These are phyloP conservation scores for Debaryomycetaceae sp. DNA, from an alignment of 1,139 yeast genomes.

Conservation along the genomic window DNA sequence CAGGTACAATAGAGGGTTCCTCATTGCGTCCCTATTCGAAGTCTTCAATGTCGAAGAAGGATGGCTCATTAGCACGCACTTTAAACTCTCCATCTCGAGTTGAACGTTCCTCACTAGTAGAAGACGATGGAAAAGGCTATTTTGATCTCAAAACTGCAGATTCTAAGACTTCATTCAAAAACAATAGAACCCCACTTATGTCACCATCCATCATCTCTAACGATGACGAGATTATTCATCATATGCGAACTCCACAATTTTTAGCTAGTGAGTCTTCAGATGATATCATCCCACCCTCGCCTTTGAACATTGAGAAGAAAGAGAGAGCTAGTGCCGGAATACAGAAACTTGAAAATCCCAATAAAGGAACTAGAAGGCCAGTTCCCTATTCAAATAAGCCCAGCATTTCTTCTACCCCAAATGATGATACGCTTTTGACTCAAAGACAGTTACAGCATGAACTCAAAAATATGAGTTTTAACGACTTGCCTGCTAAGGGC, in stretches of 20 bases:
- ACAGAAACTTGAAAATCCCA: background rate
- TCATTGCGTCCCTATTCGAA: background rate
- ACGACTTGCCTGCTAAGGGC: conserved; percentile 84
- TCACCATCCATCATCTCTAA: conserved; percentile 39
- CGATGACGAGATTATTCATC: conserved; percentile 37
- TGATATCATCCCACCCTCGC: conserved; percentile 14
- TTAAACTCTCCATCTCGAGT: background rate
- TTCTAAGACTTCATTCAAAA: background rate
- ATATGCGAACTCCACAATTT: conserved; percentile 35
- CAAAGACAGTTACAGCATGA: conserved; percentile 39
- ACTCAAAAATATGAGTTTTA: conserved; percentile 53
- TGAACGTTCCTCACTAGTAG: background rate
- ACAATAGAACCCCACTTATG: conserved; percentile 4
- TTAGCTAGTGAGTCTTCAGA: conserved; percentile 18
- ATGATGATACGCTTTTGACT: conserved; percentile 19
- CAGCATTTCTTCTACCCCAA: background rate
- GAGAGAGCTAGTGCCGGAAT: background rate
- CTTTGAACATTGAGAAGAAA: conserved; percentile 8
- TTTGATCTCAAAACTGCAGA: background rate
- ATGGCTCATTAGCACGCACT: background rate
- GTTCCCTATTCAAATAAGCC: background rate
- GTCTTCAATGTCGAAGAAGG: background rate
- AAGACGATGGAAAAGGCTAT: background rate
- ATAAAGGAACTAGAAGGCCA: background rate
- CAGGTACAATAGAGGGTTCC: conserved; percentile 6